These are phyloP conservation scores for Dovyalis caffra DNA, from an alignment of 345 rosid genomes.

Conservation along the genomic window DNA sequence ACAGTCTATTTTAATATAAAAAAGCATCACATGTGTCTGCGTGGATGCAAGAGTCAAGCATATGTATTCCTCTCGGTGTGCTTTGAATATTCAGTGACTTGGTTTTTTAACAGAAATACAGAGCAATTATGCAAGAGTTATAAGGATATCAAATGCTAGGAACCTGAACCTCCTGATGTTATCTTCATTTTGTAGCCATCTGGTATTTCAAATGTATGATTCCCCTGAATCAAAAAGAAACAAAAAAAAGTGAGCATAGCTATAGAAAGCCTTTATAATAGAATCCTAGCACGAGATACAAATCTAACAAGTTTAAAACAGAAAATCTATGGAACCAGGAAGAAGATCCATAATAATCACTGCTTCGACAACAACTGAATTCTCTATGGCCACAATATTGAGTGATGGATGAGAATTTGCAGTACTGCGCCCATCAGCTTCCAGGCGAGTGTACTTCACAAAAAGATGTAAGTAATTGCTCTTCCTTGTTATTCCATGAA, in stretches of 20 bases:
- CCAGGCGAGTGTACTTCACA: background rate
- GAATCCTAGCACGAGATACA: background rate
- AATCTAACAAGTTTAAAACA: background rate
- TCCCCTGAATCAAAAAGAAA: constrained; percentile 49
- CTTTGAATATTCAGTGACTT: background rate
- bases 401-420: background rate
- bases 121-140: background rate
- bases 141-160: background rate
- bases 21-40: background rate
- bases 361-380: background rate
- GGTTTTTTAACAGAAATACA: background rate
- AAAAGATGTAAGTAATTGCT: too few species aligned
- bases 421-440: background rate
- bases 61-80: background rate
- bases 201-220: constrained; percentile 85
- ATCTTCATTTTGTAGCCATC: constrained; percentile 70
- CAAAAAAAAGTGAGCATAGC: background rate
- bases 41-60: too few species aligned
- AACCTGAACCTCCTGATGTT: constrained; percentile 62
- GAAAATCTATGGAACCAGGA: background rate
- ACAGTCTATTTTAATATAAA: background rate
- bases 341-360: background rate
- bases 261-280: background rate
- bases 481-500: background rate
- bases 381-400: background rate